A percentile compares a stretch with the other conserved stretches of the same genome.
Conservation (phyloP, 75 land plant genomes). For the Chamaecyparis obtusa region DNA sequence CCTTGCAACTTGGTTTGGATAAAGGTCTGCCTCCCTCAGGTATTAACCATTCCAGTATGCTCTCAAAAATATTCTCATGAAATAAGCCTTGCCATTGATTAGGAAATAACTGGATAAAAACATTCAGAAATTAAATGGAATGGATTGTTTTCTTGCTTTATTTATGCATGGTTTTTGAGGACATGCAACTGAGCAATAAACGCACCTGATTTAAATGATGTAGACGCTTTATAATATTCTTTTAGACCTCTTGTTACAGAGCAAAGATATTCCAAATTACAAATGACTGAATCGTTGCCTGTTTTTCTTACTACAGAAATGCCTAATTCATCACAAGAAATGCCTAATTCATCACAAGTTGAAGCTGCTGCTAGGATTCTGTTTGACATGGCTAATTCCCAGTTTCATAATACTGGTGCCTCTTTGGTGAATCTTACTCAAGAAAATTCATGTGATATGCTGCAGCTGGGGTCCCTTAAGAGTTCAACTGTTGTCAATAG, state of each 20-base stretch:
- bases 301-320: constrained; percentile 7
- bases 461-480: not conserved
- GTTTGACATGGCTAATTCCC: constrained; percentile 6
- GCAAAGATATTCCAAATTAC: not conserved
- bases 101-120: not conserved
- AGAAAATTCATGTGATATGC: not conserved
- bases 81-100: not conserved
- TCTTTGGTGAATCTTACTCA: not conserved
- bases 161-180: not conserved
- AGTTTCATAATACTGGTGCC: not conserved
- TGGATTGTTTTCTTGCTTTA: not conserved
- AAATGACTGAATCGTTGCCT: not conserved
- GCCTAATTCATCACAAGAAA: constrained; percentile 3
- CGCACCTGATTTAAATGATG: not conserved
- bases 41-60: not conserved
- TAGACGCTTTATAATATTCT: not conserved
- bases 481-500: not conserved
- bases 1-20: not conserved
- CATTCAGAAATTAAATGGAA: not conserved
- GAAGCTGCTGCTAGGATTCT: constrained; percentile 12
- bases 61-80: not conserved
- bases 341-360: constrained; percentile 1
- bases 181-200: not conserved
- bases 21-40: constrained; percentile 4
- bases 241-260: not conserved